Conservation (phyloP, 1,284 basidiomycete genomes). For the Trametes pubescens region DNA sequence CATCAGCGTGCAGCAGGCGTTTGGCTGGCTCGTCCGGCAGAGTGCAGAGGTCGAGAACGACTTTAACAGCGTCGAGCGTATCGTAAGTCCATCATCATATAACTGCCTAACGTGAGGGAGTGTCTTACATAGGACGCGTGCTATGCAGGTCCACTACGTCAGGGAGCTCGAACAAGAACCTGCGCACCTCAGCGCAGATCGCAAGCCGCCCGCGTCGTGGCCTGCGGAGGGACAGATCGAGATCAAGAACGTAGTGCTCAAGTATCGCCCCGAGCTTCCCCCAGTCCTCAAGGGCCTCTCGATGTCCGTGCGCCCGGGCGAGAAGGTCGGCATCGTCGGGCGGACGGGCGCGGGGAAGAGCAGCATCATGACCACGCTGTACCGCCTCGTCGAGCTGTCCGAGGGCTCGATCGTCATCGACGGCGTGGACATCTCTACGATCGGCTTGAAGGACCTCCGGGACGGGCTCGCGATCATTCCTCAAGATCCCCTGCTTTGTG, state of each 20-base stretch:
- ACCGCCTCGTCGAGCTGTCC: slow-evolving; percentile 62
- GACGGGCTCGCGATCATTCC: slow-evolving; percentile 84
- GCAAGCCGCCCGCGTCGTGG: slow-evolving; percentile 71
- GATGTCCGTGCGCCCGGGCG: slow-evolving; percentile 74
- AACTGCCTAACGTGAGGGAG: neutral
- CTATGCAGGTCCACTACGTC: slow-evolving; percentile 69
- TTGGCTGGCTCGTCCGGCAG: slow-evolving; percentile 88
- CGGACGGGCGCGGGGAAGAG: slow-evolving; percentile 81
- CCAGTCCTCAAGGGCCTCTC: slow-evolving; percentile 73
- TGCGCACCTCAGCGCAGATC: slow-evolving; percentile 68
- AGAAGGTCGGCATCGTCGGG: slow-evolving; percentile 91
- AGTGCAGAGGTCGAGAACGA: slow-evolving; percentile 89
- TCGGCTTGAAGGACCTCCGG: slow-evolving; percentile 73
- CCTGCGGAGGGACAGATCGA: slow-evolving; percentile 70
- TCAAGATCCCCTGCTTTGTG: slow-evolving; percentile 66
- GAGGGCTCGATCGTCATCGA: slow-evolving; percentile 74
- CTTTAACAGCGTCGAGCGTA: slow-evolving; percentile 91
- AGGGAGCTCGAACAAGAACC: slow-evolving; percentile 82
- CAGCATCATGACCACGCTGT: slow-evolving; percentile 62
- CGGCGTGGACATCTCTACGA: slow-evolving; percentile 69
- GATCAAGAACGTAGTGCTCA: slow-evolving; percentile 69
- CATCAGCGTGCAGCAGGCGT: slow-evolving; percentile 75
- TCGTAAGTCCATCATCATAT: slow-evolving; percentile 44
- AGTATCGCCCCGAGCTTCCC: slow-evolving; percentile 77
- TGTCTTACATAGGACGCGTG: neutral